Conservation (phyloP, 768 basidiomycete genomes). For the Tubosaeta brunneosetosa region DNA sequence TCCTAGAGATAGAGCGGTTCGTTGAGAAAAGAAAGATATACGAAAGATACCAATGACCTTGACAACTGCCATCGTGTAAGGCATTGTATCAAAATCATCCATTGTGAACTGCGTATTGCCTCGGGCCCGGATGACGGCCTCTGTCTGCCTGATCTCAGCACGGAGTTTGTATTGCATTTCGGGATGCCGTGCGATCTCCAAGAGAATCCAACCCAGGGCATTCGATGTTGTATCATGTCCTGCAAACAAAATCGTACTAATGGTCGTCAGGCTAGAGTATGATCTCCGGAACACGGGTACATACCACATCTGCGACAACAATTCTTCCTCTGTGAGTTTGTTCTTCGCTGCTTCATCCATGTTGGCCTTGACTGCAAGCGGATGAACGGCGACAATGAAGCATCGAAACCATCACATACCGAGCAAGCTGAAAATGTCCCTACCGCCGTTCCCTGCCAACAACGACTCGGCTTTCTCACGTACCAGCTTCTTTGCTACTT, state of each 20-base stretch:
- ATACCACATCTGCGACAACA: conserved; percentile 13
- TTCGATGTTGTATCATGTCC: conserved; percentile 53
- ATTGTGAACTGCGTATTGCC: conserved; percentile 1
- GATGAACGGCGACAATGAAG: background rate
- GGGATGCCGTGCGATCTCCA: conserved; percentile 57
- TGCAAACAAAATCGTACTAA: conserved; percentile 44
- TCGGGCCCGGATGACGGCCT: background rate
- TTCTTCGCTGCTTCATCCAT: conserved; percentile 22
- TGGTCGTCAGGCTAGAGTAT: background rate
- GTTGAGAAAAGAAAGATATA: background rate
- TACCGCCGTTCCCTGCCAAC: conserved; percentile 11
- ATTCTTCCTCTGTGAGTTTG: conserved; percentile 18
- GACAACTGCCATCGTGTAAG: conserved; percentile 34
- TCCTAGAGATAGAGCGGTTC: conserved; percentile 11
- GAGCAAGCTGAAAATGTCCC: conserved; percentile 32
- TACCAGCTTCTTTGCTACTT: conserved; percentile 16
- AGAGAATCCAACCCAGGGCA: conserved; percentile 31
- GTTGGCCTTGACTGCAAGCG: conserved; percentile 23
- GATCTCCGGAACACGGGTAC: background rate
- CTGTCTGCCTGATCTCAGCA: conserved; percentile 13
- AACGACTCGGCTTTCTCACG: conserved; percentile 14
- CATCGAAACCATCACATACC: conserved; percentile 22
- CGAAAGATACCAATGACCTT: conserved; percentile 8
- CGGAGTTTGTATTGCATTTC: conserved; percentile 59
- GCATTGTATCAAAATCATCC: conserved; percentile 51